Percentiles rank a stretch among this genome's conserved stretches.
These are phyloP conservation scores for Fusarium sp. DNA, from an alignment of 2,329 filamentous ascomycete species.

Conservation along the genomic window DNA sequence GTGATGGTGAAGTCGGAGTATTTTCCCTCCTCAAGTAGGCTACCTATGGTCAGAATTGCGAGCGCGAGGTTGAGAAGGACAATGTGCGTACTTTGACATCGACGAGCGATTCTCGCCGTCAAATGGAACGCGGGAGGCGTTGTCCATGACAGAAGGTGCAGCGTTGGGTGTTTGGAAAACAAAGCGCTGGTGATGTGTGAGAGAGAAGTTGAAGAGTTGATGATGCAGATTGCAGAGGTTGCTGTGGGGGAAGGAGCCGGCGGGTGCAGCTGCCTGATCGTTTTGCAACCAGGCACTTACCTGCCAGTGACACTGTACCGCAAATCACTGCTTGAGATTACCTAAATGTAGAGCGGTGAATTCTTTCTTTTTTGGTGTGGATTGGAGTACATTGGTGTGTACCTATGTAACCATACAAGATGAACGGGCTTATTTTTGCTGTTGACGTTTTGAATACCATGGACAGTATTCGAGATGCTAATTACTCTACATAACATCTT, in stretches of 20 bases:
- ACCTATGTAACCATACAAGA: rapidly evolving
- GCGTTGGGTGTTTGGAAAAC: rapidly evolving
- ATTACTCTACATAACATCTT: background rate
- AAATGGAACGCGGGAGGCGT: rapidly evolving
- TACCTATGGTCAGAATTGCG: background rate
- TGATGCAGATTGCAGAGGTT: background rate
- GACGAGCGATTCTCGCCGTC: background rate
- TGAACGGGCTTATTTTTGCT: rapidly evolving
- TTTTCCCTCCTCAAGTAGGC: background rate
- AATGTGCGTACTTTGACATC: background rate
- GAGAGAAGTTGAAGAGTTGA: background rate
- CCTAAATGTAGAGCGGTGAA: rapidly evolving
- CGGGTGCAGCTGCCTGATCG: background rate
- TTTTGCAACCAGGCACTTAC: background rate
- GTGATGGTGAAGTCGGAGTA: background rate
- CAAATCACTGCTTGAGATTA: background rate
- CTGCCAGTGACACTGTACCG: background rate
- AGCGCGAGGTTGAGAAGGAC: rapidly evolving
- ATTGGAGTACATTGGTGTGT: too few species aligned
- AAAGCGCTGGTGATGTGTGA: background rate
- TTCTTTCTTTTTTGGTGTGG: rapidly evolving
- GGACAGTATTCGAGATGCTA: background rate
- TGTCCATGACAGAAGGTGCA: background rate
- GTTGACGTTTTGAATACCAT: rapidly evolving
- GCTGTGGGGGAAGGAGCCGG: background rate